A percentile compares a stretch with the other conserved stretches of the same genome.
phyloP scores from a whole-genome alignment of 768 basidiomycete genomes.

The Leccinellum luteum region DNA sequence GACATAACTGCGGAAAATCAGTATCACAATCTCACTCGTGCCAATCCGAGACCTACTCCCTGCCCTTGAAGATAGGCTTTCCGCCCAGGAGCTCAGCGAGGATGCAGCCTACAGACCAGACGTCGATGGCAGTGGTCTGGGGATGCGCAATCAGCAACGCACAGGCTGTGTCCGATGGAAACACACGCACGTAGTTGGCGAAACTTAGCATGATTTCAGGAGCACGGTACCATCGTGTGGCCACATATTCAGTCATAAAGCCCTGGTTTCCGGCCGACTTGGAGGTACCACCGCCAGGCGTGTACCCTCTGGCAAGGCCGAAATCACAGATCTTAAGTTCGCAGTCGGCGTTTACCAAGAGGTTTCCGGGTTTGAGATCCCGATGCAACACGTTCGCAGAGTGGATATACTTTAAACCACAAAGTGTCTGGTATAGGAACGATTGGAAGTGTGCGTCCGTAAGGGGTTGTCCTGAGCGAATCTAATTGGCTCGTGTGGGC shows the following conservation, averaged over 20 bases:
- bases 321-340: slow-evolving; percentile 99
- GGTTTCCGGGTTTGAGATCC: slow-evolving; percentile 92
- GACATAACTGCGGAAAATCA: slow-evolving; percentile 65
- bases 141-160: slow-evolving; percentile 13
- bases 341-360: slow-evolving; percentile 97
- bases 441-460: slow-evolving; percentile 93
- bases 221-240: slow-evolving; percentile 98
- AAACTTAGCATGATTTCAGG: slow-evolving; percentile 99
- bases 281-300: slow-evolving; percentile 74
- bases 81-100: slow-evolving; percentile 90
- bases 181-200: slow-evolving; percentile 79
- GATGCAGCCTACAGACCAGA: slow-evolving; percentile 97
- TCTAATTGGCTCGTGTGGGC: slow-evolving; percentile 39
- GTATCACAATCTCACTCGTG: neutral
- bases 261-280: slow-evolving; percentile 80
- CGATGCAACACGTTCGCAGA: slow-evolving; percentile 97
- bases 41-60: slow-evolving; percentile 64
- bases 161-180: neutral
- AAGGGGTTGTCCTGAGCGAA: slow-evolving; percentile 82
- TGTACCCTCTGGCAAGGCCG: slow-evolving; percentile 92
- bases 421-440: slow-evolving; percentile 97
- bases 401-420: slow-evolving; percentile 97
- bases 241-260: slow-evolving; percentile 99
- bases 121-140: slow-evolving; percentile 87
- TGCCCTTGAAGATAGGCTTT: slow-evolving; percentile 94